Base-by-base conservation (phyloP, 2,329 filamentous ascomycete genomes). In the Claviceps fusiformis region DNA sequence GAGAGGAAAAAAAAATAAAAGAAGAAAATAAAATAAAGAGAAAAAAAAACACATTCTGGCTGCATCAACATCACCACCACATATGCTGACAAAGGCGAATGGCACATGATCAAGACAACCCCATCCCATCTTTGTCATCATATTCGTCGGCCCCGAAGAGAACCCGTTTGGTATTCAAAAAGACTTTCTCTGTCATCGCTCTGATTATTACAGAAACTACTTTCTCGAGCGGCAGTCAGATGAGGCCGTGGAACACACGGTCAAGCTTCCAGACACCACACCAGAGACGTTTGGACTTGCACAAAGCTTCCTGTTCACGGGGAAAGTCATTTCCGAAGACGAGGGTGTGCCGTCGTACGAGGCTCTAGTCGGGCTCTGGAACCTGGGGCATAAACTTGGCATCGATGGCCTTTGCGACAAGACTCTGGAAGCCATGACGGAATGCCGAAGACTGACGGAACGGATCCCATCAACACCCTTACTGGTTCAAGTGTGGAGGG, bases 401-500 rank as follows among this genome's bases (percentile, higher is more conserved):
- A 74, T 83, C 48, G 70, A 75, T 1, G 79, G 78, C 1, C 74
- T 83, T 27, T 82, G 79, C 56, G 76, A 80, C 33, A 73, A 74
- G 54, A 74, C 75, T 1, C 74, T 84, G 3, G 75, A 78, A 41
- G 74, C 75, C 46, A 83, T 85, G 81, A 64, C 71, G 17, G 78
- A 82, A 57, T 77, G 74, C 57, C 72, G 79, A 37, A 73, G 73
- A 13, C 60, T 73, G 33, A 82, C 79, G 0, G 70, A 74, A 52
- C 69, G 71, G 19, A 83, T 84, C 47, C 81, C 81, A 1, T 75
- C 78, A 3, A 79, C 79, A 0, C 76, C 77, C 2, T 70, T 83
- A 1, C 74, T 84, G 6, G 76, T 83, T 1, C 75, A 79, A 60
- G 80, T 81, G 7, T 84, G 81, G 80, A 74, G 77, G 51, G 79